These are phyloP conservation scores for Trichoderma asperelloides DNA, from an alignment of 495 filamentous ascomycete genomes.

Conservation along the genomic window DNA sequence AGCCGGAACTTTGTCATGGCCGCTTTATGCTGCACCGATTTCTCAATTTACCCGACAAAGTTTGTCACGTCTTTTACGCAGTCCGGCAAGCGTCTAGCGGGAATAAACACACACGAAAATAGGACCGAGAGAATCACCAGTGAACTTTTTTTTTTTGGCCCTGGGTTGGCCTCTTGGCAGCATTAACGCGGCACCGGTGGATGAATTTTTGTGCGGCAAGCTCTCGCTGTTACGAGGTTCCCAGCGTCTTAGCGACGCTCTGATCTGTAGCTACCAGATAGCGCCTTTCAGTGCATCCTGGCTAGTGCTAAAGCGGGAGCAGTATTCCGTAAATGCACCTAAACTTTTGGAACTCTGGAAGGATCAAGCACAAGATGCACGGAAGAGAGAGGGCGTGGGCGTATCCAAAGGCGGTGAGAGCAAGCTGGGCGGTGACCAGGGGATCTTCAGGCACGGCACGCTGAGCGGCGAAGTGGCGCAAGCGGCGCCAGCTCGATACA, in stretches of 20 bases:
- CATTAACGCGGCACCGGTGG: not conserved
- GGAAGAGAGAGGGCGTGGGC: not conserved
- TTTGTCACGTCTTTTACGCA: not conserved
- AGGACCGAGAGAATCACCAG: not conserved
- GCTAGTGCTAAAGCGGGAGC: conserved; percentile 3
- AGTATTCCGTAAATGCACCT: not conserved
- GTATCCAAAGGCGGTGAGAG: conserved; percentile 1
- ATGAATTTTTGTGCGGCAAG: not conserved
- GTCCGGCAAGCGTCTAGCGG: not conserved
- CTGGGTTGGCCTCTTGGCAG: not conserved
- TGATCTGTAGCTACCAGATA: conserved; percentile 5
- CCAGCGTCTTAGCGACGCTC: not conserved
- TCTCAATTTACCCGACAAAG: not conserved
- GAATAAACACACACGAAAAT: not conserved
- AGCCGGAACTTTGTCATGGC: not conserved
- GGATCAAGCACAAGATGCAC: too few species aligned
- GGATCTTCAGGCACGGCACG: conserved; percentile 7
- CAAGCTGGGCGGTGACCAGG: not conserved
- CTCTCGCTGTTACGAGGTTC: not conserved
- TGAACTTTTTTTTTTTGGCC: not conserved
- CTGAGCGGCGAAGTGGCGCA: not conserved
- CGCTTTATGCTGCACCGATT: not conserved
- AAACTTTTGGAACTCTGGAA: too few species aligned
- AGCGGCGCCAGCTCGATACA: not conserved
- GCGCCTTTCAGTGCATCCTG: not conserved